phyloP scores from a whole-genome alignment of 2,329 filamentous ascomycete species.

The Botrytis hyacinthi region DNA sequence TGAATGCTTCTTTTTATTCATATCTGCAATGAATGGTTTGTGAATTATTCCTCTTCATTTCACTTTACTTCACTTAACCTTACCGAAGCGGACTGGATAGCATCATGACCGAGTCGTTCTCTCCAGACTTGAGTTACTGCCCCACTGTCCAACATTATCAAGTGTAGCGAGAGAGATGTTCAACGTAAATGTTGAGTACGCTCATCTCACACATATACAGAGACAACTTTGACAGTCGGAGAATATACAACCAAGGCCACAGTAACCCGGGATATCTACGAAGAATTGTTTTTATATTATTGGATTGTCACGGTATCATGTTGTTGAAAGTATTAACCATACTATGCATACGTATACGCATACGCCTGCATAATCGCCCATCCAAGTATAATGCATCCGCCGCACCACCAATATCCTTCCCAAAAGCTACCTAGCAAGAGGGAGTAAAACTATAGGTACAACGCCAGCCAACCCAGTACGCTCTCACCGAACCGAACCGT shows the following conservation, averaged over 20 bases:
- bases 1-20: neutral
- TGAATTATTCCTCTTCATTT: neutral
- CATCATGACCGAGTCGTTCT: neutral
- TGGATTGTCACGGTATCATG: neutral
- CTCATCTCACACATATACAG: neutral
- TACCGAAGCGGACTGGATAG: neutral
- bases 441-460: constrained; percentile 17
- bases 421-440: constrained; percentile 4
- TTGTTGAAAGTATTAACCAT: constrained; percentile 14
- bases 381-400: constrained; percentile 15
- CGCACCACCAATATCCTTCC: constrained; percentile 4
- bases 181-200: neutral
- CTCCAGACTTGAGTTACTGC: neutral
- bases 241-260: neutral
- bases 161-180: neutral
- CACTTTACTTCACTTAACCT: neutral
- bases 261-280: neutral
- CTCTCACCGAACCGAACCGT: constrained; percentile 21
- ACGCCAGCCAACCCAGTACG: constrained; percentile 22
- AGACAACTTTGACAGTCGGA: neutral
- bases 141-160: neutral
- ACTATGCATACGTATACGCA: neutral
- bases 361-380: neutral
- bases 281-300: neutral
- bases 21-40: neutral